A percentile compares a stretch with the other conserved stretches of the same genome.
phyloP scores from a whole-genome alignment of 208 protist genomes.

The Acanthamoeba triangularis region DNA sequence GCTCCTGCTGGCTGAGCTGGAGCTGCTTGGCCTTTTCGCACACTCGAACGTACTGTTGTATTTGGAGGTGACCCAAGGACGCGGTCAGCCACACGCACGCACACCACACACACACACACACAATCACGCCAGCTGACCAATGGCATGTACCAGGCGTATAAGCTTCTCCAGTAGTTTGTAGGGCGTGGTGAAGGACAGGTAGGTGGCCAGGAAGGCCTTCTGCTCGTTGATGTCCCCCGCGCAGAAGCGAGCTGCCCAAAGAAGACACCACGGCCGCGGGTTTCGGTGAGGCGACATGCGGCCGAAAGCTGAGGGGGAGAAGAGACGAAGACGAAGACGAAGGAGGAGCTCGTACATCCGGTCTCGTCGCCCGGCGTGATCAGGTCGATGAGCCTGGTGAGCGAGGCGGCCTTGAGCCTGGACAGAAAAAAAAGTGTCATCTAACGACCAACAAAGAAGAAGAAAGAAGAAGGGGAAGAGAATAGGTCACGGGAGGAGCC shows the following conservation, averaged over 20 bases:
- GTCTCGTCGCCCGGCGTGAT: conserved; percentile 9
- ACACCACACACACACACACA: too few species aligned
- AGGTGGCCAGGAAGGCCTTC: conserved; percentile 57
- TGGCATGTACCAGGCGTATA: neutral
- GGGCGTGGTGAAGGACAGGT: conserved; percentile 65
- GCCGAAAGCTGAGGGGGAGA: too few species aligned
- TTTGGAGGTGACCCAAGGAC: neutral
- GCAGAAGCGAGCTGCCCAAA: neutral
- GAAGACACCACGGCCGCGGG: neutral
- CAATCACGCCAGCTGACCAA: neutral
- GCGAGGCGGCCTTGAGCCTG: conserved; percentile 36
- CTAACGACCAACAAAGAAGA: too few species aligned
- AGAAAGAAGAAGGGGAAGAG: too few species aligned
- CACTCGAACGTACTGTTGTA: neutral
- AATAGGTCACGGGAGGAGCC: neutral
- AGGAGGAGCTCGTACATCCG: neutral
- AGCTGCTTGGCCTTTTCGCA: conserved; percentile 1
- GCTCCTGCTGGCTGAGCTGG: neutral
- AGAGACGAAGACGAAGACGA: too few species aligned
- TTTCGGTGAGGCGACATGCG: neutral
- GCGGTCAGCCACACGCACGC: too few species aligned
- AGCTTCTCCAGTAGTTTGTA: conserved; percentile 17
- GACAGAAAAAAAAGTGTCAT: neutral
- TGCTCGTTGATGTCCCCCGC: conserved; percentile 43
- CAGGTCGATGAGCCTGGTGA: neutral